Evolutionary conservation across 768 basidiomycete genomes (phyloP), one percentile per base, ranked within the genome.

Genomic region (Kwoniella pini): DNA sequence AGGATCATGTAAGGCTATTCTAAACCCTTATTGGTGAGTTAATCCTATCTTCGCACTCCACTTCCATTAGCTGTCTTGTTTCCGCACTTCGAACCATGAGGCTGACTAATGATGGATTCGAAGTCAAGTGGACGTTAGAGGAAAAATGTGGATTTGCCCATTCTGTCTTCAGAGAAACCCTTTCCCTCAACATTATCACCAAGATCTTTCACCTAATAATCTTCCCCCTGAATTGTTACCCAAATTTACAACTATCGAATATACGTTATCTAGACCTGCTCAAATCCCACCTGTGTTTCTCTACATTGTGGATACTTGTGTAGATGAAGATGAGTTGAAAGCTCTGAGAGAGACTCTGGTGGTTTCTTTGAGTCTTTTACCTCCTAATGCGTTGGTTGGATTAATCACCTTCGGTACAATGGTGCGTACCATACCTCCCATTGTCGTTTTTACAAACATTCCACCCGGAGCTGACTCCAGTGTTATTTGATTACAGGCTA

Each of bases 181-280:
- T 2, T 97, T 99, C 81, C 96, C 96, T 4, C 90, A 91, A 0
- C 95, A 99, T 79, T 99, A 99, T 84, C 59, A 61, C 52, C 95
- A 96, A 81, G 95, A 98, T 77, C 95, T 99, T 67, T 92, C 93
- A 46, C 89, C 88, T 80, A 94, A 90, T 67, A 98, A 98, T 80
- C 85, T 98, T 19, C 96, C 96, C 50, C 89, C 93, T 13, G 96
- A 99, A 78, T 84, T 99, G 28, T 80, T 98, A 38, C 93, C 95
- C 74, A 94, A 96, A 80, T 98, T 97, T 83, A 98, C 96, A 30
- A 99, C 96, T 7, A 96, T 99, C 80, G 96, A 99, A 81, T 99
- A 99, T 82, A 98, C 95, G n/a, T 88, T 98, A 46, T 83, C 88
- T 24, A 86, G 95, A 63, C 88, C 91, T 0, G 91, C 87, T 12